phyloP scores from a whole-genome alignment of 345 rosid species.

The Kandelia obovata region DNA sequence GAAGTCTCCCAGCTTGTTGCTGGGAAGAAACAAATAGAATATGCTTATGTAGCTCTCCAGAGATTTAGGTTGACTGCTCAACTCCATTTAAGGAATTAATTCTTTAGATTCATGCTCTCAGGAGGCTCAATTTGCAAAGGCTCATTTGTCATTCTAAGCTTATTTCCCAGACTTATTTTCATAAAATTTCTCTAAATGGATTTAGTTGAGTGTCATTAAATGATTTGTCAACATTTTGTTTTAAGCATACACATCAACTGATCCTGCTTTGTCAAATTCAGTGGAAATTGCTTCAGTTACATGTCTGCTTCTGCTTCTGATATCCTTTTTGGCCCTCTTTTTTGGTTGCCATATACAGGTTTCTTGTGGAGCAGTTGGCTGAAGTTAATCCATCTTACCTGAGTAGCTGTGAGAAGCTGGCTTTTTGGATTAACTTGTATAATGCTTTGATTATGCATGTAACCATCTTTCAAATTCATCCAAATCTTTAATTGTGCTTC shows the following conservation, averaged over 20 bases:
- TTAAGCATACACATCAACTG: background rate
- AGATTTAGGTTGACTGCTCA: constrained; percentile 56
- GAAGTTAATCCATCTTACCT: constrained; percentile 71
- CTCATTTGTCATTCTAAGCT: background rate
- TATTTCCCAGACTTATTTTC: background rate
- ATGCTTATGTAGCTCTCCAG: constrained; percentile 89
- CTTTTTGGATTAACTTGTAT: constrained; percentile 95
- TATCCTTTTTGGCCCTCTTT: background rate
- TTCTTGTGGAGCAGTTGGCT: constrained; percentile 81
- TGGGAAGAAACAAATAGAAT: constrained; percentile 86
- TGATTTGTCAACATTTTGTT: background rate
- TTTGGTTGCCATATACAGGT: constrained; percentile 39
- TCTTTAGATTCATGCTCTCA: constrained; percentile 1
- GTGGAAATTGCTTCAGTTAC: background rate
- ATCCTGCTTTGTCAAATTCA: background rate
- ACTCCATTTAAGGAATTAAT: constrained; percentile 5
- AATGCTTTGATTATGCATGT: constrained; percentile 98
- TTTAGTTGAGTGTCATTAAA: constrained; percentile 4
- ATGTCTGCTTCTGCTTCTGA: background rate
- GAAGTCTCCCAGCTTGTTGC: constrained; percentile 97
- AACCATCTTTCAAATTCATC: constrained; percentile 20
- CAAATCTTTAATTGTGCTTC: background rate
- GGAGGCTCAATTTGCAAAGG: background rate
- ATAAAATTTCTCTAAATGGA: background rate
- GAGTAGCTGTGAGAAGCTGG: constrained; percentile 75